These are phyloP conservation scores for Auxenochlorella pyrenoidosa DNA, from an alignment of 139 green algal species.

Conservation along the genomic window DNA sequence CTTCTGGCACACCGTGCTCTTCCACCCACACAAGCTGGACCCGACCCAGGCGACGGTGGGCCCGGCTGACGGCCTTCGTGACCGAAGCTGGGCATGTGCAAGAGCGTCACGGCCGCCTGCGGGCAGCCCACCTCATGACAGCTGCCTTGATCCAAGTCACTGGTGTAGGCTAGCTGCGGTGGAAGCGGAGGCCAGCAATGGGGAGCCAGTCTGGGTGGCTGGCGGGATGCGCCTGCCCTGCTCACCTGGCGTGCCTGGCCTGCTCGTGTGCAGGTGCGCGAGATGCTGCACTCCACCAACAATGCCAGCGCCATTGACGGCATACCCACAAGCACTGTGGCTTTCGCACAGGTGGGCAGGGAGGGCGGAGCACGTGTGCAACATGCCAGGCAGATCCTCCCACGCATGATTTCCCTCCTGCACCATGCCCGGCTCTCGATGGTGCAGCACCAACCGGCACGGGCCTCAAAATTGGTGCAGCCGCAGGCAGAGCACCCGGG, in stretches of 20 bases:
- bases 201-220: too few relatives aligned
- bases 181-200: background rate
- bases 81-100: background rate
- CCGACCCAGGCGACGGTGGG: too few relatives aligned
- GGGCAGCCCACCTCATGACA: too few relatives aligned
- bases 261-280: background rate
- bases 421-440: too few relatives aligned
- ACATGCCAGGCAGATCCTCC: too few relatives aligned
- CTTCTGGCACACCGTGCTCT: slow-evolving; percentile 1
- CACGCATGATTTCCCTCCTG: too few relatives aligned
- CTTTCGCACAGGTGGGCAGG: background rate
- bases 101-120: too few relatives aligned
- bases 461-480: too few relatives aligned
- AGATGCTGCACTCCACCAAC: slow-evolving; percentile 8
- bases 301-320: background rate
- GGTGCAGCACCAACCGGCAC: too few relatives aligned
- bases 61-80: too few relatives aligned
- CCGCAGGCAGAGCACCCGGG: too few relatives aligned
- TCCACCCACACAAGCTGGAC: background rate
- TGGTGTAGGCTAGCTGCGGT: background rate
- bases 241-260: background rate
- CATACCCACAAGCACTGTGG: background rate
- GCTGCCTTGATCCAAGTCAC: background rate
- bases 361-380: too few relatives aligned
- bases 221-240: background rate